phyloP scores from a whole-genome alignment of 2,329 filamentous ascomycete species.

The Penicillium sp. region DNA sequence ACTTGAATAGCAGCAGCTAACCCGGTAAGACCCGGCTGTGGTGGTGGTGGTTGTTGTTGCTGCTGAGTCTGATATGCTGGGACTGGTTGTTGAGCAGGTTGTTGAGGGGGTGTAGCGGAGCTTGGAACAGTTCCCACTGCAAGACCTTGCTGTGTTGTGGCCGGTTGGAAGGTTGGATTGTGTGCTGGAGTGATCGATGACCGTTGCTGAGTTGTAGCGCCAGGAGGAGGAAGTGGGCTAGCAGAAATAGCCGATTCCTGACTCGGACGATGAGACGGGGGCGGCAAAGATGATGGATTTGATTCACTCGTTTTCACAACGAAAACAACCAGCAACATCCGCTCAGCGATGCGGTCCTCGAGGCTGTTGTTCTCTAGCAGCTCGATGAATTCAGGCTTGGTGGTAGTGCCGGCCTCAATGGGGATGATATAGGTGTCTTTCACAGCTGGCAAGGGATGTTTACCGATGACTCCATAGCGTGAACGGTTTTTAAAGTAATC shows the following conservation, averaged over 20 bases:
- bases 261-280: constrained; percentile 36
- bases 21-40: constrained; percentile 37
- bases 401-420: constrained; percentile 61
- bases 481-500: constrained; percentile 79
- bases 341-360: constrained; percentile 63
- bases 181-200: constrained; percentile 22
- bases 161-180: constrained; percentile 15
- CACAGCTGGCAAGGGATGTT: constrained; percentile 67
- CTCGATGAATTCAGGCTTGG: constrained; percentile 77
- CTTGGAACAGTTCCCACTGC: constrained; percentile 11
- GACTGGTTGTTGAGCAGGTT: constrained; percentile 10
- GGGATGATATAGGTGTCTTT: constrained; percentile 90
- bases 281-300: constrained; percentile 36
- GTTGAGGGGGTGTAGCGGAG: constrained; percentile 16
- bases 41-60: constrained; percentile 29
- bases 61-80: constrained; percentile 1
- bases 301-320: constrained; percentile 63
- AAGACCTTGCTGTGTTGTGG: constrained; percentile 20
- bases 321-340: constrained; percentile 76
- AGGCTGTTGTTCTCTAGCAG: constrained; percentile 81
- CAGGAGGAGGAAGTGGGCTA: constrained; percentile 28
- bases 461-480: constrained; percentile 80
- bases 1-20: constrained; percentile 56
- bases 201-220: constrained; percentile 24
- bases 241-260: constrained; percentile 30